Evolutionary conservation across 345 rosid species (phyloP).

Genomic region (Moringa oleifera): DNA sequence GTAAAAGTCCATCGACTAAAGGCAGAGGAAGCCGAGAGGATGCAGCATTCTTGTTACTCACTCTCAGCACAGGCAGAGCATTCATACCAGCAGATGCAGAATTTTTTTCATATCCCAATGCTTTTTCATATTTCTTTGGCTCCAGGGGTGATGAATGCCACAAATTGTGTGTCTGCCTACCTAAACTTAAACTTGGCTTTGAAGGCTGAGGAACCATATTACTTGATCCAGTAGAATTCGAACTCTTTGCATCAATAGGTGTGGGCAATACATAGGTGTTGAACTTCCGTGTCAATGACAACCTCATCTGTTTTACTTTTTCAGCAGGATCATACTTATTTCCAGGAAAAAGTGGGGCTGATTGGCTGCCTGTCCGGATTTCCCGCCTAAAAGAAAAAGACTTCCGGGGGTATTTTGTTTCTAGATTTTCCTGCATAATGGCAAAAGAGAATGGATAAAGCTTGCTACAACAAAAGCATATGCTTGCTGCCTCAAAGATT

Average conservation of each 20-base stretch:
- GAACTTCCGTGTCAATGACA: conserved; percentile 51
- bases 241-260: conserved; percentile 55
- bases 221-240: conserved; percentile 31
- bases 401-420: conserved; percentile 27
- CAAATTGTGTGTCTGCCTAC: conserved; percentile 28
- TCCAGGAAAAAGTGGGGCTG: conserved; percentile 75
- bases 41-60: conserved; percentile 44
- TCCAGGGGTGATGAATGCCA: conserved; percentile 85
- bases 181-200: conserved; percentile 33
- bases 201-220: conserved; percentile 28
- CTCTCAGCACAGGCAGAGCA: conserved; percentile 41
- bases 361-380: conserved; percentile 41
- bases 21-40: conserved; percentile 56
- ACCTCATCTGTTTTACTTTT: conserved; percentile 45
- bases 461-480: background rate
- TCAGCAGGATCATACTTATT: conserved; percentile 44
- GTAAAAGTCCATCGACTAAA: conserved; percentile 42
- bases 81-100: conserved; percentile 29
- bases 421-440: conserved; percentile 47
- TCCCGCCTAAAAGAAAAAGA: conserved; percentile 40
- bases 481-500: conserved; percentile 3
- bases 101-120: conserved; percentile 35
- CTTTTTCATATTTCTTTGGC: conserved; percentile 26
- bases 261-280: conserved; percentile 84
- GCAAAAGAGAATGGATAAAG: conserved; percentile 5